A percentile compares a stretch with the other conserved stretches of the same genome.
Conservation (phyloP, 225 moss, liverwort and hornwort species). For the Takakia lepidozioides region DNA sequence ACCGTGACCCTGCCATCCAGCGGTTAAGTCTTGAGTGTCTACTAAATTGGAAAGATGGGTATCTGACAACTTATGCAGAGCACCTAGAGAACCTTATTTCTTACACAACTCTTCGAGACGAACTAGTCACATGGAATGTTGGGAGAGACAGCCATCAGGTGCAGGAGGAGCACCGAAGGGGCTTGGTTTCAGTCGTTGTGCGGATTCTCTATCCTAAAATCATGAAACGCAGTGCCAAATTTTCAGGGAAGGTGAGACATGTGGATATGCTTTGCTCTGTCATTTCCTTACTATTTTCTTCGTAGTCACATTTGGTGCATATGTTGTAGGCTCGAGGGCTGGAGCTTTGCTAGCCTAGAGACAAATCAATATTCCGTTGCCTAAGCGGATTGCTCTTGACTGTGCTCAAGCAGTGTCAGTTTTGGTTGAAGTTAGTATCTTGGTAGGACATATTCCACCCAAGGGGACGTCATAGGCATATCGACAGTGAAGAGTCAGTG, state of each 20-base stretch:
- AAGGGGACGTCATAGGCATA: too few relatives aligned
- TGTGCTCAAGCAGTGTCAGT: too few relatives aligned
- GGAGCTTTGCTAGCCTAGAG: too few relatives aligned
- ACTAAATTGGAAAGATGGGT: slow-evolving; percentile 89
- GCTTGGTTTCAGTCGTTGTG: slow-evolving; percentile 56
- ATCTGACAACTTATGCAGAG: slow-evolving; percentile 55
- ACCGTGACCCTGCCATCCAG: slow-evolving; percentile 88
- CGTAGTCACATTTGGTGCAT: slow-evolving; percentile 1
- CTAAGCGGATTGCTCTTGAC: too few relatives aligned
- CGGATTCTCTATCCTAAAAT: slow-evolving; percentile 86
- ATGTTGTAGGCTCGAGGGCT: too few relatives aligned
- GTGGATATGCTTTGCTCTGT: not conserved
- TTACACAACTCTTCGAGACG: slow-evolving; percentile 69
- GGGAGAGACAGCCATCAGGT: slow-evolving; percentile 71
- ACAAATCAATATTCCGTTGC: too few relatives aligned
- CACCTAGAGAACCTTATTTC: slow-evolving; percentile 90
- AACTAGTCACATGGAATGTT: slow-evolving; percentile 87
- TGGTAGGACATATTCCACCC: too few relatives aligned
- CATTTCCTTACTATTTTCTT: not conserved
- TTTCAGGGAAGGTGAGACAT: slow-evolving; percentile 60
- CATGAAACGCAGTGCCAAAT: slow-evolving; percentile 84
- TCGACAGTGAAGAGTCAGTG: too few relatives aligned
- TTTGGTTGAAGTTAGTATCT: too few relatives aligned
- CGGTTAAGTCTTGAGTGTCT: slow-evolving; percentile 69
- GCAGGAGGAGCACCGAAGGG: slow-evolving; percentile 68